Evolutionary conservation across 1,284 basidiomycete species (phyloP), one percentile per base, ranked within the genome.

Genomic region (Agroathelia rolfsii): DNA sequence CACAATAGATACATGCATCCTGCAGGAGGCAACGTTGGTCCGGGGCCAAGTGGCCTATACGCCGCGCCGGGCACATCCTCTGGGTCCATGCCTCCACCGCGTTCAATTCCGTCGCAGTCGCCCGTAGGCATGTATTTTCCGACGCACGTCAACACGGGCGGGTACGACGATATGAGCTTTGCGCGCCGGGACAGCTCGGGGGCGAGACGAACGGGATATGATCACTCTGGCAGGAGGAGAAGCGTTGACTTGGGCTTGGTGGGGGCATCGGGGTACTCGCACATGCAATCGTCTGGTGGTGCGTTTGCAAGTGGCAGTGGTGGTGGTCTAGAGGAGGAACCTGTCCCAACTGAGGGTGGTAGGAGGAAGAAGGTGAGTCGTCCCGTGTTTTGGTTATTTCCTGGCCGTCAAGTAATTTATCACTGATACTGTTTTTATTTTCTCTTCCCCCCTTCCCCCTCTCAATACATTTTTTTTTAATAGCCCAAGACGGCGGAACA

Each of bases 401-500:
- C 42, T 17, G 14, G 32, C n/a, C n/a, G 9, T 21, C 5, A 24
- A 35, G 11, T 13, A 14, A 36, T 17, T 29, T 15, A 29, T 16
- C 6, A 29, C 20, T 5, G 27, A 5, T 24, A 10, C 10, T 20
- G 6, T 23, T 21, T 29, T n/a, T n/a, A n/a, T n/a, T n/a, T n/a
- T n/a, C n/a, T 5, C 6, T 16, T 14, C 21, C 16, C 20, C 14
- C 15, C 6, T 29, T 6, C 17, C 25, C 26, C 22, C 17, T 22
- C 16, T 36, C 25, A 14, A 28, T 27, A 21, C 24, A 27, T 36
- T 21, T 28, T 28, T 28, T 37, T 14, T 24, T 33, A 38, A 21
- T 39, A 68, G 66, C 41, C 59, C 35, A 75, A 71, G 52, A 74
- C 74, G 50, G 50, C 55, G 3, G 78, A 84, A 37, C 76, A 79